These are phyloP conservation scores for Datura wrightii DNA, from an alignment of 257 asterid genomes.

Conservation along the genomic window DNA sequence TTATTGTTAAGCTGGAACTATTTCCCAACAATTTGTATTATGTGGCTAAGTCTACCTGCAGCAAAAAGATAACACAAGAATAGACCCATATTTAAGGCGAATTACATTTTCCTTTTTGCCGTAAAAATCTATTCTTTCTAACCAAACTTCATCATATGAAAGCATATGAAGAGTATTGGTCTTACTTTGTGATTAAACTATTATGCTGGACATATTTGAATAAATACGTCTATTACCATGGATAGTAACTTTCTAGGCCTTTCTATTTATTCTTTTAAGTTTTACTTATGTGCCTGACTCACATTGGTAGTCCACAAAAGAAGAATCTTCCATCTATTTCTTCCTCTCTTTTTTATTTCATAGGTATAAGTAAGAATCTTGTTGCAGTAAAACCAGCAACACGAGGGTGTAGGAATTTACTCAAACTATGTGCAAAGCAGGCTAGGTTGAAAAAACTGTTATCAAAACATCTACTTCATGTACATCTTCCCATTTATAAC, in stretches of 20 bases:
- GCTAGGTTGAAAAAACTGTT: neutral
- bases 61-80: neutral
- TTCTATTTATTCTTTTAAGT: neutral
- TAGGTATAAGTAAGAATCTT: slow-evolving; percentile 12
- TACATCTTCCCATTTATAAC: neutral
- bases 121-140: neutral
- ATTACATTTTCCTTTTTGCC: neutral
- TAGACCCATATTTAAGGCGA: slow-evolving; percentile 6
- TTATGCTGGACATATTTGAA: neutral
- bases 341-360: neutral
- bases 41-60: slow-evolving; percentile 23
- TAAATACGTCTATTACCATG: neutral
- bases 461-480: neutral
- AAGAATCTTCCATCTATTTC: slow-evolving; percentile 9
- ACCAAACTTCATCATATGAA: neutral
- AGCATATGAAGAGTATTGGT: neutral
- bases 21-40: slow-evolving; percentile 9
- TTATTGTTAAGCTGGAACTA: neutral
- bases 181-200: neutral
- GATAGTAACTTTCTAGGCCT: neutral
- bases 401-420: neutral
- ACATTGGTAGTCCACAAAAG: slow-evolving; percentile 22
- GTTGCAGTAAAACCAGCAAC: neutral
- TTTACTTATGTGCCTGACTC: neutral
- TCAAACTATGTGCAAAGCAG: neutral